These are phyloP conservation scores for Esteya vermicola DNA, from an alignment of 2,329 filamentous ascomycete genomes.

Conservation along the genomic window DNA sequence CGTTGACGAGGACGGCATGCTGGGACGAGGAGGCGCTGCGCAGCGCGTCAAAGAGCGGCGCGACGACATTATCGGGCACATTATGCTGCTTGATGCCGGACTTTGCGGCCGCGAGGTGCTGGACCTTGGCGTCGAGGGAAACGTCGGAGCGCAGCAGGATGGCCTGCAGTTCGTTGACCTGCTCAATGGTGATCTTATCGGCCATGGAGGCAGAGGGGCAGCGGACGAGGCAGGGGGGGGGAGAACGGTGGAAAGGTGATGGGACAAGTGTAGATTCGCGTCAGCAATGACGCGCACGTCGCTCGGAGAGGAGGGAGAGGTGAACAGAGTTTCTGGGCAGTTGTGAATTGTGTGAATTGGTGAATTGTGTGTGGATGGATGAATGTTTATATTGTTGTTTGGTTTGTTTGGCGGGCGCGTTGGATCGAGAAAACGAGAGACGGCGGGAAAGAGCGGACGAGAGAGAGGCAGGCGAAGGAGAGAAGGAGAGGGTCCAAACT, in stretches of 20 bases:
- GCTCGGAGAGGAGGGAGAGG: neutral
- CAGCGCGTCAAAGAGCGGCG: constrained; percentile 68
- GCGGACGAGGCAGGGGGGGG: neutral
- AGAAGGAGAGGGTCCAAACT: no score
- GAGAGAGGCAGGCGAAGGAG: no score
- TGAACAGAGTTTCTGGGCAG: no score
- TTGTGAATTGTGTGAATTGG: no score
- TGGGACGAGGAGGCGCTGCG: constrained; percentile 61
- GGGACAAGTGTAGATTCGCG: no score
- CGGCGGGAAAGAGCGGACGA: no score
- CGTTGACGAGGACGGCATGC: constrained; percentile 63
- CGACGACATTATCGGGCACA: constrained; percentile 61
- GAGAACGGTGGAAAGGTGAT: neutral
- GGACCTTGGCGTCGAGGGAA: constrained; percentile 46
- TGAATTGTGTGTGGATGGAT: no score
- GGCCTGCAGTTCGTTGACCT: constrained; percentile 25
- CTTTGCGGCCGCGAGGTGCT: constrained; percentile 59
- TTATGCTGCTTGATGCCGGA: constrained; percentile 86
- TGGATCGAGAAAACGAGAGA: no score
- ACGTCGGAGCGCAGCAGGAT: constrained; percentile 34
- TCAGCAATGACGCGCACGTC: no score
- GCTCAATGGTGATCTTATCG: constrained; percentile 20
- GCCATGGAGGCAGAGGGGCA: constrained; percentile 15
- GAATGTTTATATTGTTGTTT: no score
- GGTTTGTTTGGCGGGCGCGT: no score